Base-by-base conservation (phyloP, 768 basidiomycete genomes). In the Porphyrellus cyaneotinctus region DNA sequence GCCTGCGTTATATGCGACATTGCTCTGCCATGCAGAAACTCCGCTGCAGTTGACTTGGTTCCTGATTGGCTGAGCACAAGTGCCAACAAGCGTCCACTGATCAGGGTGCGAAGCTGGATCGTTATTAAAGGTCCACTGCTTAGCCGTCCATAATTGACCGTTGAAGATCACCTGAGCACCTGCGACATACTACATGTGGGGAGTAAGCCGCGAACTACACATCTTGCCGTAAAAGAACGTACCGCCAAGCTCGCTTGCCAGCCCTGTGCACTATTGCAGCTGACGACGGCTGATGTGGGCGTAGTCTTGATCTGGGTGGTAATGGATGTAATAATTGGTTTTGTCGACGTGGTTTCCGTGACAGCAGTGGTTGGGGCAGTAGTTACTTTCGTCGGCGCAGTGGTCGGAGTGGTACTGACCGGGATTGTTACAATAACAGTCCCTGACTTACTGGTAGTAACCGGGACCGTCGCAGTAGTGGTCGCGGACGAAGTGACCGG, bases 161-260 rank as follows among this genome's bases (percentile, higher is more conserved):
- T 58, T 55, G 14, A 42, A 70, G 6, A 70, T 66, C 6, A 45
- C 68, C 32, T 43, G 36, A 0, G 57, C 18, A 2, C 66, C 68
- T 2, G 66, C 55, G 5, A 14, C 32, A 5, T 70, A 70, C 69
- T 70, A 14, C 2, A 2, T 12, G 7, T 12, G 7, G 5, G 2
- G 12, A 7, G 30, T 68, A 20, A 61, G 44, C 12, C 9, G 4
- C 6, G 6, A 17, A 43, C 4, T 18, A 4, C 15, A 26, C 24
- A 8, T 42, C 15, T 20, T 15, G 0, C 5, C 0, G 1, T 9
- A 1, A 17, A 0, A 26, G 0, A 4, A 45, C 61, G 1, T 15
- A 67, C 68, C 8, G 68, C 68, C 0, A 64, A 44, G 3, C 47
- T 44, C 8, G 45, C 26, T 28, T 60, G 68, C 64, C 66, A 70